Conservation (phyloP, 2,329 filamentous ascomycete genomes). For the Aspergillus alliaceus region DNA sequence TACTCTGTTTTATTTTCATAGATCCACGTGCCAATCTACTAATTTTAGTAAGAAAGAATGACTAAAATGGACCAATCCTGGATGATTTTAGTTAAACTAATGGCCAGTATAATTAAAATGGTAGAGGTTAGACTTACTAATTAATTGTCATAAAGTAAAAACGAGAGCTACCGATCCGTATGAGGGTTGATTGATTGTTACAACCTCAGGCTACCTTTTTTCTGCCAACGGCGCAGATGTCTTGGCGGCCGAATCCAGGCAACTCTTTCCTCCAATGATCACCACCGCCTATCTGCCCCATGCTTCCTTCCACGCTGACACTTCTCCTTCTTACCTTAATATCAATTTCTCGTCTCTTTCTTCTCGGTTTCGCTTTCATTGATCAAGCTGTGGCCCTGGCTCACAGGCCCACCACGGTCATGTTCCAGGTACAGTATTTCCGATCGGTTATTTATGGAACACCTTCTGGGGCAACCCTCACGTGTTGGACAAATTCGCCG, state of each 20-base stretch:
- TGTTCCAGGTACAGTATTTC: constrained; percentile 31
- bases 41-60: no score
- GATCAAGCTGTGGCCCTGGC: constrained; percentile 16
- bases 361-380: constrained; percentile 12
- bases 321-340: constrained; percentile 13
- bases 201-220: background rate
- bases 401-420: constrained; percentile 25
- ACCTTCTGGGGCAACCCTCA: background rate
- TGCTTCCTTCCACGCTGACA: constrained; percentile 8
- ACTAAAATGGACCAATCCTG: no score
- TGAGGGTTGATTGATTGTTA: no score
- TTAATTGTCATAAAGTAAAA: no score
- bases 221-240: background rate
- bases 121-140: no score
- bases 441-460: background rate
- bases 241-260: background rate
- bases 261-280: no score
- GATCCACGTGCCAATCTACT: no score
- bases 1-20: no score
- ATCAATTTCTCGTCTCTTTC: constrained; percentile 10
- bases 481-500: background rate
- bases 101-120: no score
- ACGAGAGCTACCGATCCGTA: no score
- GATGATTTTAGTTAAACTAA: no score
- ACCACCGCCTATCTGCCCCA: background rate